Percentiles rank a stretch among this genome's conserved stretches.
These are phyloP conservation scores for Aspergillus taichungensis DNA, from an alignment of 495 filamentous ascomycete species.

Conservation along the genomic window DNA sequence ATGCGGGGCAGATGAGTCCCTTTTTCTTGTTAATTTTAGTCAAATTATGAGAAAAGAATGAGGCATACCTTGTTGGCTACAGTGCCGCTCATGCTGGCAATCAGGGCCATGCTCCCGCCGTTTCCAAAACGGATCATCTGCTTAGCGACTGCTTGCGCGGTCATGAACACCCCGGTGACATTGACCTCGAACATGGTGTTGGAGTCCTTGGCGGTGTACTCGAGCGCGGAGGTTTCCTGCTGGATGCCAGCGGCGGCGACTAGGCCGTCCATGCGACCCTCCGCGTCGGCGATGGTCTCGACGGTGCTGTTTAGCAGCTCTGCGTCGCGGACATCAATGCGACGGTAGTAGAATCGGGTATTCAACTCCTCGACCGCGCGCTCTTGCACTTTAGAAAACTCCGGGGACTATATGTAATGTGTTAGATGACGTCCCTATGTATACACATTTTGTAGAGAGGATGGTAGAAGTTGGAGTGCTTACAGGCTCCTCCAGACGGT, in stretches of 20 bases:
- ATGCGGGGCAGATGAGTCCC: constrained; percentile 68
- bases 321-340: constrained; percentile 78
- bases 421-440: not conserved
- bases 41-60: constrained; percentile 3
- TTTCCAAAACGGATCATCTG: constrained; percentile 69
- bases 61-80: constrained; percentile 54
- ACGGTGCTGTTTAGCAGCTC: constrained; percentile 57
- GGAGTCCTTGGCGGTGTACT: constrained; percentile 59
- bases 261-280: constrained; percentile 67
- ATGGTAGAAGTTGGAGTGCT: constrained; percentile 2
- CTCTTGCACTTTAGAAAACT: constrained; percentile 54
- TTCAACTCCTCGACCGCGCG: constrained; percentile 57
- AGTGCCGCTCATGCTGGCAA: constrained; percentile 66
- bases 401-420: constrained; percentile 34
- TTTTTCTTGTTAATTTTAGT: too few species aligned
- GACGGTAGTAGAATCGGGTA: constrained; percentile 66
- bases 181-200: constrained; percentile 67
- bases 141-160: constrained; percentile 59
- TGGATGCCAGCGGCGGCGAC: constrained; percentile 72
- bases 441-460: not conserved
- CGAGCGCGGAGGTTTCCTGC: constrained; percentile 58
- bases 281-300: constrained; percentile 55
- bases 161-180: constrained; percentile 70
- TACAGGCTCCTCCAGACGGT: constrained; percentile 39
- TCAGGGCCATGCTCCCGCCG: constrained; percentile 62